phyloP scores from a whole-genome alignment of 208 protist genomes.

The Novymonas esmeraldas region DNA sequence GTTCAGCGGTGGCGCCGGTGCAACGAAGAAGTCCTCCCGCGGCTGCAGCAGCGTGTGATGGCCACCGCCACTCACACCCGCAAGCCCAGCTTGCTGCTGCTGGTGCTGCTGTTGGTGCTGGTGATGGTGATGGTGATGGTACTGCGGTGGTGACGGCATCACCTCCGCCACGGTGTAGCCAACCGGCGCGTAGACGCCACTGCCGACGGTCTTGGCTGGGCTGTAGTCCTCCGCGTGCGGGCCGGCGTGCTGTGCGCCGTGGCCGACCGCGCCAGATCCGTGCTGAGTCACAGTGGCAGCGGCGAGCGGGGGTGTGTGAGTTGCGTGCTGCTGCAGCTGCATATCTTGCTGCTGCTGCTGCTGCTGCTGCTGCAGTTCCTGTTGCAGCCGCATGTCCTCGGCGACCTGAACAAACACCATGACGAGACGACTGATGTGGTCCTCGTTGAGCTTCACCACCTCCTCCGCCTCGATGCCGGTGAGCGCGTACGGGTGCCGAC shows the following conservation, averaged over 20 bases:
- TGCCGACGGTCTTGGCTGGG: background rate
- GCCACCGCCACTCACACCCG: background rate
- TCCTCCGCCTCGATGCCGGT: slow-evolving; percentile 67
- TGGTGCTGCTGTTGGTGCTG: slow-evolving; percentile 2
- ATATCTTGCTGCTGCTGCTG: slow-evolving; percentile 11
- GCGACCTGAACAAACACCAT: slow-evolving; percentile 78
- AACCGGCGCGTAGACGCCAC: slow-evolving; percentile 24
- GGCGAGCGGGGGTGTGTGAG: no score
- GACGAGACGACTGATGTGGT: slow-evolving; percentile 84
- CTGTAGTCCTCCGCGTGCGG: background rate
- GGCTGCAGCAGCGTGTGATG: slow-evolving; percentile 6
- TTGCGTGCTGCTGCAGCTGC: slow-evolving; percentile 9
- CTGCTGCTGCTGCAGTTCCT: slow-evolving; percentile 16
- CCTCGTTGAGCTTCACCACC: slow-evolving; percentile 78
- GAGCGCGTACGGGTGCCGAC: slow-evolving; percentile 56
- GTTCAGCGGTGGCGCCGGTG: slow-evolving; percentile 26
- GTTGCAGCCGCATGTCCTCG: slow-evolving; percentile 31
- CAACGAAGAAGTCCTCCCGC: slow-evolving; percentile 21
- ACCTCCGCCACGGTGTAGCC: slow-evolving; percentile 58
- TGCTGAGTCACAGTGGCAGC: no score
- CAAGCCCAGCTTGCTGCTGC: slow-evolving; percentile 4
- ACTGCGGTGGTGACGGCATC: slow-evolving; percentile 5
- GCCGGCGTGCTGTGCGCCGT: background rate
- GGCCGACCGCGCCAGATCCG: no score
- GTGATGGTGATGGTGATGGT: background rate